Evolutionary conservation across 2,329 filamentous ascomycete genomes (phyloP).

Genomic region (Alternaria solani): DNA sequence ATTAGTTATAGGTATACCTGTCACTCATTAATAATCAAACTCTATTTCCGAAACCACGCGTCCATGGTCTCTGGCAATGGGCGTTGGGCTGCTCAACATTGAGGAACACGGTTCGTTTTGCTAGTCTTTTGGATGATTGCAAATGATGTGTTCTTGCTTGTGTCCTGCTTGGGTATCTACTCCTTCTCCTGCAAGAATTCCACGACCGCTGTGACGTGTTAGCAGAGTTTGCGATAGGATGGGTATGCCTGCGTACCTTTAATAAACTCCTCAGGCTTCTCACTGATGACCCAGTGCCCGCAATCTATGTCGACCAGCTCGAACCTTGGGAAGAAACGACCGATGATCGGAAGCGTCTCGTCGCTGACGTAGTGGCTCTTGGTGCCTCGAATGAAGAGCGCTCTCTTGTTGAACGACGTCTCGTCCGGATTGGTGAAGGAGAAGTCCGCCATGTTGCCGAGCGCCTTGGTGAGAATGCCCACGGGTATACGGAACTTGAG

Average conservation of each 20-base stretch:
- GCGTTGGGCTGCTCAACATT: neutral
- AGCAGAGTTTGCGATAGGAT: neutral
- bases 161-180: conserved; percentile 11
- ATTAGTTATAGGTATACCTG: neutral
- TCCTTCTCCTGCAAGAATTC: conserved; percentile 68
- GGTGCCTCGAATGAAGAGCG: conserved; percentile 81
- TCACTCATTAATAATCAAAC: neutral
- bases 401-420: conserved; percentile 75
- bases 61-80: neutral
- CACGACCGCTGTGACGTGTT: conserved; percentile 62
- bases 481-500: conserved; percentile 84
- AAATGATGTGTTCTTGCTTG: neutral
- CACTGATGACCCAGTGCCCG: conserved; percentile 90
- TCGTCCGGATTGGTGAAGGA: conserved; percentile 79
- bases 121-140: neutral
- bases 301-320: conserved; percentile 75
- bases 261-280: conserved; percentile 81
- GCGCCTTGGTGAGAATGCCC: conserved; percentile 68
- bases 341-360: conserved; percentile 79
- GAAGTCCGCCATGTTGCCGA: conserved; percentile 86
- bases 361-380: conserved; percentile 81
- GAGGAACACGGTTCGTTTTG: neutral
- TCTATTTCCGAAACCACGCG: neutral
- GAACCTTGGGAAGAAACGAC: conserved; percentile 83
- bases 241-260: conserved; percentile 62